Evolutionary conservation across 2,329 filamentous ascomycete genomes (phyloP).

Genomic region (Xylaria sp.): DNA sequence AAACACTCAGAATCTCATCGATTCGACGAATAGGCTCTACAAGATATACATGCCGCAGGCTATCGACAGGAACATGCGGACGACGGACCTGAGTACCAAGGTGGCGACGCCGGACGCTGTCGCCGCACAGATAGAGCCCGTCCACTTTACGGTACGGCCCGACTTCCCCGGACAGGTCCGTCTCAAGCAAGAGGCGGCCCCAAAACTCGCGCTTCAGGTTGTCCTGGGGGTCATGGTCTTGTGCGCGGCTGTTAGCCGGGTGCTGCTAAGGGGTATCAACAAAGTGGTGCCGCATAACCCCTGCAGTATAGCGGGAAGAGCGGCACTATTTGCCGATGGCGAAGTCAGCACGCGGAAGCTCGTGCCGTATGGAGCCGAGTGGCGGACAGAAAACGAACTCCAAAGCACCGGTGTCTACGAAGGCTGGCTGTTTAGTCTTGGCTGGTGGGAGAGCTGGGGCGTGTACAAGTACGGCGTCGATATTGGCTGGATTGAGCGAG

Average conservation of each 20-base stretch:
- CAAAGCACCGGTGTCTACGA: conserved; percentile 21
- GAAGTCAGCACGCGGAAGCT: conserved; percentile 33
- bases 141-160: conserved; percentile 8
- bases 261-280: conserved; percentile 22
- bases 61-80: conserved; percentile 27
- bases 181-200: conserved; percentile 23
- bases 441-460: conserved; percentile 35
- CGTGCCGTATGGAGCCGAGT: conserved; percentile 32
- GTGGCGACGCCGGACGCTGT: conserved; percentile 12
- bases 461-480: conserved; percentile 34
- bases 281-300: conserved; percentile 31
- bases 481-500: conserved; percentile 32
- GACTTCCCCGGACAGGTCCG: conserved; percentile 19
- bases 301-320: conserved; percentile 28
- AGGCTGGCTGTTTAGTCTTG: conserved; percentile 35
- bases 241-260: conserved; percentile 18
- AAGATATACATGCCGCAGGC: conserved; percentile 33
- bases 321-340: conserved; percentile 31
- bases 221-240: conserved; percentile 25
- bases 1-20: conserved; percentile 27
- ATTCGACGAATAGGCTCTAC: conserved; percentile 27
- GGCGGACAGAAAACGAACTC: conserved; percentile 21
- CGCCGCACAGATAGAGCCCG: neutral
- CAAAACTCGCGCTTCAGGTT: conserved; percentile 26
- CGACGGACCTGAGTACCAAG: conserved; percentile 1